phyloP scores from a whole-genome alignment of 1,284 basidiomycete genomes.

The Gomphus sp. region DNA sequence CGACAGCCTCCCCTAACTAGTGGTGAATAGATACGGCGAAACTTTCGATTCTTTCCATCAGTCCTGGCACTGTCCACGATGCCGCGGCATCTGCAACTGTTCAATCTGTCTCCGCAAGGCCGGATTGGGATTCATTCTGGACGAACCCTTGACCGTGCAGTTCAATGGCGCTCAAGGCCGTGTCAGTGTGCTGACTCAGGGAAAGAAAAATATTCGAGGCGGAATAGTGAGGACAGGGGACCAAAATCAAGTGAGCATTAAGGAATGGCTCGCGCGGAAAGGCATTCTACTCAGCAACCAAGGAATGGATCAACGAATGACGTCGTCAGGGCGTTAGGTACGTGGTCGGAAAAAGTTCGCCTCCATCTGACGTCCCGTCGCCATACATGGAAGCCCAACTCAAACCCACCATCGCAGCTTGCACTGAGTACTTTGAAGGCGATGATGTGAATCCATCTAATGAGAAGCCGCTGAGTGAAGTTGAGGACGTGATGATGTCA shows the following conservation, averaged over 20 bases:
- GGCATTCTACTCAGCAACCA: not conserved
- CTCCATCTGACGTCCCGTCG: not conserved
- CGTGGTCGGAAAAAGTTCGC: slow-evolving; percentile 3
- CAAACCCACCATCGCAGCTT: not conserved
- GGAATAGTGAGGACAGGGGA: not conserved
- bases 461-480: too few species aligned
- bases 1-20: not conserved
- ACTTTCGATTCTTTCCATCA: not conserved
- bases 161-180: not conserved
- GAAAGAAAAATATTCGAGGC: not conserved
- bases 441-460: too few species aligned
- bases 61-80: slow-evolving; percentile 5
- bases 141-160: not conserved
- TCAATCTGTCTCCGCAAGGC: slow-evolving; percentile 4
- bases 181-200: not conserved
- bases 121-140: slow-evolving; percentile 6
- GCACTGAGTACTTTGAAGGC: not conserved
- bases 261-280: slow-evolving; percentile 1
- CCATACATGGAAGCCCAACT: not conserved
- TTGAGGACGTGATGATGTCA: too few species aligned
- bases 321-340: slow-evolving; percentile 6
- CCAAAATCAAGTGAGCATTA: not conserved
- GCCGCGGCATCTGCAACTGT: slow-evolving; percentile 8
- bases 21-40: slow-evolving; percentile 5
- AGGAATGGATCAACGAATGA: slow-evolving; percentile 1